Conservation (phyloP, 305 asterid species). For the Solanum aculeatissimum region DNA sequence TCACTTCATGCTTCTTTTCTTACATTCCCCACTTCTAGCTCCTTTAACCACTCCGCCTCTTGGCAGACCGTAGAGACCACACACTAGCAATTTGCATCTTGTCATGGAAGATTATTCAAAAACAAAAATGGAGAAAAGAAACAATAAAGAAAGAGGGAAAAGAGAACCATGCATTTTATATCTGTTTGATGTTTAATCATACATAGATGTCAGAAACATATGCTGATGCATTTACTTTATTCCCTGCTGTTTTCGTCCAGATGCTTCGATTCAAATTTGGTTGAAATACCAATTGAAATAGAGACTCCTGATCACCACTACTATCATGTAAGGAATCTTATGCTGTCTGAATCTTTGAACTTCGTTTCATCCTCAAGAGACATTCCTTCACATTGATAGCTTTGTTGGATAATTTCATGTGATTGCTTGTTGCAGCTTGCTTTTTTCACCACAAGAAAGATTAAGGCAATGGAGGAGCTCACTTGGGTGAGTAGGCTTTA, state of each 20-base stretch:
- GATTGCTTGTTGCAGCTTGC: slow-evolving; percentile 52
- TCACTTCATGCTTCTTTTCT: neutral
- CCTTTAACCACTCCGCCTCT: neutral
- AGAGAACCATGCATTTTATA: neutral
- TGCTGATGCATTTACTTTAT: neutral
- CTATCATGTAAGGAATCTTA: slow-evolving; percentile 53
- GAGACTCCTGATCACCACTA: slow-evolving; percentile 92
- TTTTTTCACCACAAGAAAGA: slow-evolving; percentile 78
- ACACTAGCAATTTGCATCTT: neutral
- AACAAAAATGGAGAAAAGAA: neutral
- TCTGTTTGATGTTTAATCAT: neutral
- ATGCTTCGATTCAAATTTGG: slow-evolving; percentile 74
- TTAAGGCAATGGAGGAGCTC: slow-evolving; percentile 92
- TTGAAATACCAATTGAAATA: slow-evolving; percentile 90
- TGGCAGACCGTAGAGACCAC: neutral
- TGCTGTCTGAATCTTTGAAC: slow-evolving; percentile 1
- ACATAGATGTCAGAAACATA: neutral
- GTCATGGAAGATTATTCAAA: neutral
- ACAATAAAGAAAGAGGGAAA: neutral
- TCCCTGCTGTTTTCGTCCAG: slow-evolving; percentile 24
- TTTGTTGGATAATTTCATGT: neutral
- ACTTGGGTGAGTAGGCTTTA: slow-evolving; percentile 60
- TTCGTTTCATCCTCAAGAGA: slow-evolving; percentile 3
- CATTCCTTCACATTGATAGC: neutral
- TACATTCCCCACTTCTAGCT: neutral